A percentile compares a stretch with the other conserved stretches of the same genome.
phyloP scores from a whole-genome alignment of 2,329 filamentous ascomycete genomes.

The Fusarium falciforme region DNA sequence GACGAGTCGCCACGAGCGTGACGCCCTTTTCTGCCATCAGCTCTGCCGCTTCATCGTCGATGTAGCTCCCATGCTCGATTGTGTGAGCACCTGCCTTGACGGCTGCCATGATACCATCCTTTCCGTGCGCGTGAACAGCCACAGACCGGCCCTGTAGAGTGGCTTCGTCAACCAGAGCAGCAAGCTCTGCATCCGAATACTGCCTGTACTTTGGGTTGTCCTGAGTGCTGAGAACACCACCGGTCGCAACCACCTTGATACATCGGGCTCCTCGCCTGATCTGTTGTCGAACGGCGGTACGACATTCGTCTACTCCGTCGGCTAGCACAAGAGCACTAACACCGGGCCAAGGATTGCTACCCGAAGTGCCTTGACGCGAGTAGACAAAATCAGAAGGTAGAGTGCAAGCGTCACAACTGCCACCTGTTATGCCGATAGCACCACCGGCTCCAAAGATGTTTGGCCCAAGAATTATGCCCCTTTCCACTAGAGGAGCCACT shows the following conservation, averaged over 20 bases:
- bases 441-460: background rate
- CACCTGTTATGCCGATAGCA: background rate
- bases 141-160: background rate
- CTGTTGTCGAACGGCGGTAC: background rate
- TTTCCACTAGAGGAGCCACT: background rate
- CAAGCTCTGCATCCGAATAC: background rate
- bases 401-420: background rate
- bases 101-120: background rate
- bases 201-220: background rate
- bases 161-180: background rate
- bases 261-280: background rate
- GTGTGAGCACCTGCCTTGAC: background rate
- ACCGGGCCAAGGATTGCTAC: background rate
- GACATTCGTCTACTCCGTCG: background rate
- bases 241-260: background rate
- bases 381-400: background rate
- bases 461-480: background rate
- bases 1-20: background rate
- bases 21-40: background rate
- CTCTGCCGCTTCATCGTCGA: background rate
- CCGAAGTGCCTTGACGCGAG: background rate
- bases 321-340: background rate
- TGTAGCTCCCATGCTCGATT: background rate
- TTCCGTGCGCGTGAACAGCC: background rate
- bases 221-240: background rate